These are phyloP conservation scores for Blastomyces gilchristii DNA, from an alignment of 2,329 filamentous ascomycete species.

Conservation along the genomic window DNA sequence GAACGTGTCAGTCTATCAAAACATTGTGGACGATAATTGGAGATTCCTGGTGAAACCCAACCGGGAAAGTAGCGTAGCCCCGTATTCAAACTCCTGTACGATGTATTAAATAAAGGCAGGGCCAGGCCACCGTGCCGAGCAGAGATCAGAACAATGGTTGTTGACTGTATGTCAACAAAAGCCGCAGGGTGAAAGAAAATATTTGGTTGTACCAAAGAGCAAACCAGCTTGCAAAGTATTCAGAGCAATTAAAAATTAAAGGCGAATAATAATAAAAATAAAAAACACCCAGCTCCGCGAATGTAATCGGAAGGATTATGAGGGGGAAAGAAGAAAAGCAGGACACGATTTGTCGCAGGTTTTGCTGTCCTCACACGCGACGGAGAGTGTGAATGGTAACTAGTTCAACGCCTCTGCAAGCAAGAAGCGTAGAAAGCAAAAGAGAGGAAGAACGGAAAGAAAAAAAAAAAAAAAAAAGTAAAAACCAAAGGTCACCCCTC, in stretches of 20 bases:
- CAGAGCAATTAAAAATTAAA: no score
- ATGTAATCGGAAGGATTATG: background rate
- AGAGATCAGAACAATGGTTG: background rate
- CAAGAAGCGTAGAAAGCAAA: background rate
- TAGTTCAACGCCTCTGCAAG: background rate
- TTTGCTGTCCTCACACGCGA: background rate
- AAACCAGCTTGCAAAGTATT: background rate
- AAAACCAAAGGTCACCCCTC: background rate
- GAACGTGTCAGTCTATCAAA: background rate
- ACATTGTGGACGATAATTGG: background rate
- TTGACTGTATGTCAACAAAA: background rate
- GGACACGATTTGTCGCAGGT: constrained; percentile 1
- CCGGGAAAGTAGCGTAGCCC: background rate
- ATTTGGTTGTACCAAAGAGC: background rate
- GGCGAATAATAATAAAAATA: background rate
- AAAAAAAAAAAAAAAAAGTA: background rate
- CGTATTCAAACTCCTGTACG: background rate
- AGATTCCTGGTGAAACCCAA: background rate
- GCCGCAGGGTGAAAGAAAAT: background rate
- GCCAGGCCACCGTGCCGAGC: background rate
- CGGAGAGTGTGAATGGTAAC: background rate
- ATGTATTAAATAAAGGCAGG: background rate
- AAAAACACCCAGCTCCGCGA: background rate
- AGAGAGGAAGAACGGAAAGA: background rate
- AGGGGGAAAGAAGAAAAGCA: background rate